phyloP scores from a whole-genome alignment of 2,329 filamentous ascomycete species.

The Cordyceps militaris region DNA sequence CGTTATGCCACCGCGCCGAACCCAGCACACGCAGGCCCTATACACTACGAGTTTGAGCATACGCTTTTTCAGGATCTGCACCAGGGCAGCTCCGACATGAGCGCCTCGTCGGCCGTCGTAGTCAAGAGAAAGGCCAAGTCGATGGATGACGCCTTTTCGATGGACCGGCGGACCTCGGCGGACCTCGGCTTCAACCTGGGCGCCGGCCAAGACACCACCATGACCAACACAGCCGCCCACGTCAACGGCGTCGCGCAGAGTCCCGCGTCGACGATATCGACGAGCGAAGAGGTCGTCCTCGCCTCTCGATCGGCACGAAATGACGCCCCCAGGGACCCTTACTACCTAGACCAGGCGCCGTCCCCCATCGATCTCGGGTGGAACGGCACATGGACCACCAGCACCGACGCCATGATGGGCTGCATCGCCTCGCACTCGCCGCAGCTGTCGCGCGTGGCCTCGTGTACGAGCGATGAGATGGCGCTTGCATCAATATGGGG shows the following conservation, averaged over 20 bases:
- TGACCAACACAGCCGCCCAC: background rate
- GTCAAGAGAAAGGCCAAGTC: constrained; percentile 12
- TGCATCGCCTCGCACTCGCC: constrained; percentile 1
- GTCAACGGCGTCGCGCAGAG: background rate
- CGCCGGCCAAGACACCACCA: background rate
- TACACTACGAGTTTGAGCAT: constrained; percentile 12
- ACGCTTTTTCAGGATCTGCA: constrained; percentile 11
- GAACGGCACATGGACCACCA: constrained; percentile 1
- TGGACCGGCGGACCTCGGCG: background rate
- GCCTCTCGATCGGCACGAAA: background rate
- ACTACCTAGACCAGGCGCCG: background rate
- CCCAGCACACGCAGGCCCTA: background rate
- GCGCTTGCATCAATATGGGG: constrained; percentile 1
- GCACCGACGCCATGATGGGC: background rate
- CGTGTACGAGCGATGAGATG: constrained; percentile 10
- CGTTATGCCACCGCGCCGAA: constrained; percentile 9
- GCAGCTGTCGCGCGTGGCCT: background rate
- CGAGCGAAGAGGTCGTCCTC: background rate
- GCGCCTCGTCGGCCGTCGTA: background rate
- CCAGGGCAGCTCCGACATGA: background rate
- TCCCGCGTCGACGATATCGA: constrained; percentile 2
- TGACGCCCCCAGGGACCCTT: background rate
- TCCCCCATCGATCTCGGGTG: constrained; percentile 4
- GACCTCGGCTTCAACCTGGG: background rate
- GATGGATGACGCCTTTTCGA: constrained; percentile 8